Percentiles rank a stretch among this genome's conserved stretches.
Conservation (phyloP, 306 rosid species). For the Trichosanthes cucumerina region DNA sequence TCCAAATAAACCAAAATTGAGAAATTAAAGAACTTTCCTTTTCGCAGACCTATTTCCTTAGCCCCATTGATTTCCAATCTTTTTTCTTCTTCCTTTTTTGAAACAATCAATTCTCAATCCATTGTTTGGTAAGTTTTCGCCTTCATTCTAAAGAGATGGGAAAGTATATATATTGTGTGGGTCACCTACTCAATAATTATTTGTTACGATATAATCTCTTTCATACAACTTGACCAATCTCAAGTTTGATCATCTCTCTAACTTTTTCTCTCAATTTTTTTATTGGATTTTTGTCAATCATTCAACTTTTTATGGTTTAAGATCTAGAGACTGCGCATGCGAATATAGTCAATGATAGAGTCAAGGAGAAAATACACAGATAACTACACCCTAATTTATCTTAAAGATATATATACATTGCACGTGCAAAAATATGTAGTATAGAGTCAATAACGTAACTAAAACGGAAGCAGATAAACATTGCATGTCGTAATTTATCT, state of each 20-base stretch:
- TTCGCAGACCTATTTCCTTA: conserved; percentile 6
- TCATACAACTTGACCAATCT: neutral
- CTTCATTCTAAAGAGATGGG: neutral
- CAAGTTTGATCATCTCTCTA: too few species aligned
- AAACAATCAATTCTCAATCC: neutral
- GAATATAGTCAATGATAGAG: neutral
- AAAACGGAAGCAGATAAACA: too few species aligned
- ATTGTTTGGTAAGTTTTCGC: neutral
- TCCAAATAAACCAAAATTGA: neutral
- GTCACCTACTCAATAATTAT: neutral
- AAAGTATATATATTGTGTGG: neutral
- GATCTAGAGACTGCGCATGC: neutral
- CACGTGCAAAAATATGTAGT: too few species aligned
- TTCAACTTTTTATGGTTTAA: neutral
- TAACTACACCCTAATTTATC: neutral
- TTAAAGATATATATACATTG: too few species aligned
- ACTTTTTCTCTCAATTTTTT: neutral
- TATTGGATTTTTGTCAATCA: neutral
- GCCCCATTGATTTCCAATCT: neutral
- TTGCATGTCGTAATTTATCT: too few species aligned
- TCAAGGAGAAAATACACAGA: neutral
- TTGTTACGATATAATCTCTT: neutral
- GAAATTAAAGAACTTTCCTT: neutral
- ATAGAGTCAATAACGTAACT: too few species aligned
- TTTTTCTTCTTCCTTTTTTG: neutral